Conservation (phyloP, 306 rosid species). For the Cicer pinnatifidum region DNA sequence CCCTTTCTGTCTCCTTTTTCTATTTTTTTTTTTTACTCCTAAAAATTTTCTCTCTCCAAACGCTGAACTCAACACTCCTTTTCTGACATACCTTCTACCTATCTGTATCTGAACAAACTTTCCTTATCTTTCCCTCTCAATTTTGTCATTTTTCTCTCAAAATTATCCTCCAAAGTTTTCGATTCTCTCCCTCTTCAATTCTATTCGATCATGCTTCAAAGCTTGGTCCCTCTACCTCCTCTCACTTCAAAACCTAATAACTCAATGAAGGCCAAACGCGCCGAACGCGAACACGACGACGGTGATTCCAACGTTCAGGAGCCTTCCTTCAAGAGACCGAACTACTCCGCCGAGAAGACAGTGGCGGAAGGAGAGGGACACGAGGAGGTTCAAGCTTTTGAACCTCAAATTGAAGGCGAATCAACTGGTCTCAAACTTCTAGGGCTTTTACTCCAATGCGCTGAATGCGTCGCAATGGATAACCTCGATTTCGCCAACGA, state of each 20-base stretch:
- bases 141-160: conserved; percentile 61
- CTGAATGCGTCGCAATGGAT: conserved; percentile 88
- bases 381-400: conserved; percentile 42
- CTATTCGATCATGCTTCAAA: conserved; percentile 84
- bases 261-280: conserved; percentile 80
- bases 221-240: conserved; percentile 74
- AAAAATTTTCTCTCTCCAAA: conserved; percentile 50
- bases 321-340: conserved; percentile 58
- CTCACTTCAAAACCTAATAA: conserved; percentile 49
- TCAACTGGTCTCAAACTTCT: conserved; percentile 73
- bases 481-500: conserved; percentile 74
- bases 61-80: conserved; percentile 32
- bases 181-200: conserved; percentile 50
- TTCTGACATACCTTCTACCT: conserved; percentile 58
- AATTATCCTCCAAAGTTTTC: conserved; percentile 52
- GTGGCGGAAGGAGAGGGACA: conserved; percentile 45
- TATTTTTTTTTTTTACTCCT: not conserved
- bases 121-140: conserved; percentile 50
- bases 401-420: conserved; percentile 44
- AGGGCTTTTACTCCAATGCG: conserved; percentile 89
- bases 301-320: conserved; percentile 40
- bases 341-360: conserved; percentile 50
- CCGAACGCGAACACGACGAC: conserved; percentile 48
- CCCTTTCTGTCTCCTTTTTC: conserved; percentile 52
- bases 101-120: conserved; percentile 49